These are phyloP conservation scores for Clarireedia hainanense DNA, from an alignment of 2,329 filamentous ascomycete species.

Conservation along the genomic window DNA sequence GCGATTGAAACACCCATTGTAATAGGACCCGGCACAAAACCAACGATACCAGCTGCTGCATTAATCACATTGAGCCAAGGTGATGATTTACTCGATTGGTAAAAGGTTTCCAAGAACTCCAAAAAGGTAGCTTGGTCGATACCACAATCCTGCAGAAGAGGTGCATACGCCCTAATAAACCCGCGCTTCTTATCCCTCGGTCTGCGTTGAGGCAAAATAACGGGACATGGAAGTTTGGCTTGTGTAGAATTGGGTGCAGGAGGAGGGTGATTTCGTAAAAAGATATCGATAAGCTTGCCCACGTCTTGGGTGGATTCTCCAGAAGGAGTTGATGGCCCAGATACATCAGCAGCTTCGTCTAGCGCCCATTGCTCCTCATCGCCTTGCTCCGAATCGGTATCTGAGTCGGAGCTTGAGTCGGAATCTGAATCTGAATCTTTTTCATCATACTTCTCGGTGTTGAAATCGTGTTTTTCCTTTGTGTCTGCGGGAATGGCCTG, in stretches of 20 bases:
- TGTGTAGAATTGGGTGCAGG: slow-evolving; percentile 10
- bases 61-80: slow-evolving; percentile 36
- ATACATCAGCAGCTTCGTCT: slow-evolving; percentile 16
- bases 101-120: slow-evolving; percentile 40
- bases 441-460: slow-evolving; percentile 5
- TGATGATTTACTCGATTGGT: slow-evolving; percentile 34
- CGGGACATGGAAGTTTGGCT: slow-evolving; percentile 33
- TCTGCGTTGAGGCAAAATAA: slow-evolving; percentile 45
- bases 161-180: slow-evolving; percentile 46
- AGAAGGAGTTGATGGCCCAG: neutral
- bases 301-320: slow-evolving; percentile 8
- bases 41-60: slow-evolving; percentile 31
- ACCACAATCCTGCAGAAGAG: slow-evolving; percentile 36
- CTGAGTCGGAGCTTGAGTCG: slow-evolving; percentile 9
- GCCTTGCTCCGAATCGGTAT: slow-evolving; percentile 14
- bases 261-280: slow-evolving; percentile 17
- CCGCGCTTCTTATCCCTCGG: slow-evolving; percentile 40
- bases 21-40: slow-evolving; percentile 33
- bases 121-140: slow-evolving; percentile 42
- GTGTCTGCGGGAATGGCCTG: slow-evolving; percentile 14
- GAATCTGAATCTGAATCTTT: slow-evolving; percentile 10
- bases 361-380: slow-evolving; percentile 24
- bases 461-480: slow-evolving; percentile 7
- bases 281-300: slow-evolving; percentile 13
- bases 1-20: slow-evolving; percentile 37